Percentiles rank a stretch among this genome's conserved stretches.
These are phyloP conservation scores for Staphylotrichum tortipilum DNA, from an alignment of 495 filamentous ascomycete species.

Conservation along the genomic window DNA sequence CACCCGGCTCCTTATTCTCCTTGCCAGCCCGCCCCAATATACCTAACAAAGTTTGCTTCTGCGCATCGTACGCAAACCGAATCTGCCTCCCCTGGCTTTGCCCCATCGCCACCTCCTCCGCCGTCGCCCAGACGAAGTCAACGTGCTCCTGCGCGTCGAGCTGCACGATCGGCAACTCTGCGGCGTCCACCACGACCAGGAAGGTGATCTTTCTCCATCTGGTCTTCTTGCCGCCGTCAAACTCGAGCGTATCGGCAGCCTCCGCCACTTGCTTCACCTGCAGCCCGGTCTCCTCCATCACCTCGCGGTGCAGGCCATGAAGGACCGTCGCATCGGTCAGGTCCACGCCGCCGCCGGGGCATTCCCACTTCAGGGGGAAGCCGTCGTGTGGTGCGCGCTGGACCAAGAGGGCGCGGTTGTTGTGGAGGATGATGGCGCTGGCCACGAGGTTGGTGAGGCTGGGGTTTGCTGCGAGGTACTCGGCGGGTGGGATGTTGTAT, in stretches of 20 bases:
- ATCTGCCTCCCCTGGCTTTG: constrained; percentile 22
- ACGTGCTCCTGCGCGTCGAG: constrained; percentile 30
- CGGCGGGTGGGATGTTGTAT: constrained; percentile 11
- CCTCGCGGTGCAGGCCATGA: constrained; percentile 37
- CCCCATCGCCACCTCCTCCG: constrained; percentile 24
- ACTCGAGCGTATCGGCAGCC: constrained; percentile 18
- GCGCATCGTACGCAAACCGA: constrained; percentile 23
- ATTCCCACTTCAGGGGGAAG: constrained; percentile 40
- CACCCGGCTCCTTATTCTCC: neutral
- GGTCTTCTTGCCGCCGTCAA: constrained; percentile 10
- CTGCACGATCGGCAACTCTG: constrained; percentile 13
- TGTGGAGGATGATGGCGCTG: constrained; percentile 26
- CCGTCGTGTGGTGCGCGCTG: constrained; percentile 41
- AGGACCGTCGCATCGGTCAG: constrained; percentile 32
- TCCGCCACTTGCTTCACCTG: constrained; percentile 6
- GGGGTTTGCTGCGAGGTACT: constrained; percentile 19
- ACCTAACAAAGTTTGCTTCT: constrained; percentile 17
- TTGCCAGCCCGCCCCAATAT: constrained; percentile 16
- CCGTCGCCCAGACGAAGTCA: constrained; percentile 30
- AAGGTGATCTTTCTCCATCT: constrained; percentile 30
- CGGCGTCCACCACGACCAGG: constrained; percentile 22
- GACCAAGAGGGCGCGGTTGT: constrained; percentile 32
- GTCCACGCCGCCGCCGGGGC: constrained; percentile 42
- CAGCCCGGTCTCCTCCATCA: constrained; percentile 46
- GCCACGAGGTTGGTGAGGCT: constrained; percentile 22